These are phyloP conservation scores for Penicillium capsulatum DNA, from an alignment of 2,329 filamentous ascomycete genomes.

Conservation along the genomic window DNA sequence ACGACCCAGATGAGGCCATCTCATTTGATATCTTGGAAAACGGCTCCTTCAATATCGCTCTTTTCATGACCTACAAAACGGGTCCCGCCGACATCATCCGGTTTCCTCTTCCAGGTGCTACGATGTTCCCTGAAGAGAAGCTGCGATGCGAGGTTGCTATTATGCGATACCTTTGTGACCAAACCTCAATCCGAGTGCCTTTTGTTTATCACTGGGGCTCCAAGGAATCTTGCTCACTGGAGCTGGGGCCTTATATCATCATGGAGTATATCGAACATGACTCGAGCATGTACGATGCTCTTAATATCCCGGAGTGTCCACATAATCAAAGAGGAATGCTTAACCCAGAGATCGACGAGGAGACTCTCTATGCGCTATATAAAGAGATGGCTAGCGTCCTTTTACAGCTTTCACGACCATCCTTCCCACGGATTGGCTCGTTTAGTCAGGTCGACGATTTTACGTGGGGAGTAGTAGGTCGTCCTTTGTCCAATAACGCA, in stretches of 20 bases:
- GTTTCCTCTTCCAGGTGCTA: slow-evolving; percentile 16
- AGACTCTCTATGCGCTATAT: slow-evolving; percentile 26
- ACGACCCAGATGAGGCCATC: not conserved
- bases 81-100: slow-evolving; percentile 16
- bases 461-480: slow-evolving; percentile 23
- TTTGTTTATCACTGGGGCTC: slow-evolving; percentile 15
- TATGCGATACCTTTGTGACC: slow-evolving; percentile 14
- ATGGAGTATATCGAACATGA: slow-evolving; percentile 29
- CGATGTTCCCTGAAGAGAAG: slow-evolving; percentile 32
- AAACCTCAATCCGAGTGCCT: slow-evolving; percentile 18
- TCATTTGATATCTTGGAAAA: not conserved
- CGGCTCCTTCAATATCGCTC: slow-evolving; percentile 17
- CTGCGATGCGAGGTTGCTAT: slow-evolving; percentile 25
- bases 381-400: slow-evolving; percentile 41
- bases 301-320: slow-evolving; percentile 13
- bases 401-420: slow-evolving; percentile 35
- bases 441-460: slow-evolving; percentile 26
- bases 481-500: slow-evolving; percentile 45
- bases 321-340: slow-evolving; percentile 11
- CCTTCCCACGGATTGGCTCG: slow-evolving; percentile 41
- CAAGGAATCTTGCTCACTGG: slow-evolving; percentile 13
- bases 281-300: slow-evolving; percentile 13
- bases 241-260: slow-evolving; percentile 34
- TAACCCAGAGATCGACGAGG: slow-evolving; percentile 6
- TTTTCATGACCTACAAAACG: slow-evolving; percentile 20